Evolutionary conservation across 805 yeast genomes (phyloP), one percentile per base, ranked within the genome.

Genomic region (Saccharomycopsis babjevae): DNA sequence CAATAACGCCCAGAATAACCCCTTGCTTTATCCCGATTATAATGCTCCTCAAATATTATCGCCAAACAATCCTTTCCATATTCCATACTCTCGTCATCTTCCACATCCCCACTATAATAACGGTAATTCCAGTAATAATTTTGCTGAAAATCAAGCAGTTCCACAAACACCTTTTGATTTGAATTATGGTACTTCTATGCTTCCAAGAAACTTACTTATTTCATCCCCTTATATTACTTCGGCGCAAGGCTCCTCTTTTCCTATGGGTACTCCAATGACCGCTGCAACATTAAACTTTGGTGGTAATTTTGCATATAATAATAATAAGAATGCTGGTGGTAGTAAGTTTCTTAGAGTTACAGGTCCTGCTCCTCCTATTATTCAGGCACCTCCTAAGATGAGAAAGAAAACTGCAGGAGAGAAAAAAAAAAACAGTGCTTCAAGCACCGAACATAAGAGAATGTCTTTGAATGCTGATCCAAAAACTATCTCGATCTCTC

Each of bases 171-270:
- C 89, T 1, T 77, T 83, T 66, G 89, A 85, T 67, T 69, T 79
- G 61, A 72, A 79, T 3, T 84, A 83, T 66, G 84, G 86, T 8
- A 79, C 82, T 4, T 79, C 85, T 15, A 76, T 85, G 76, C 72
- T 85, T 20, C 91, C 91, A 1, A 74, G 85, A 18, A 86, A 84
- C 66, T 71, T 85, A 58, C 71, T 85, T 57, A 73, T 82, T 61
- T 77, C 82, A 3, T 83, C 89, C 2, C 89, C 89, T 0, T 84
- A 79, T 67, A 58, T 64, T 10, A 46, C 52, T 22, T 46, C 52
- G 5, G 52, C 52, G 2, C 52, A 46, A 46, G 63, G 63, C 13
- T 59, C 64, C 8, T 46, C 63, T 2, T 60, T 60, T 54, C 52
- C 52, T 25, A 22, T 46, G 52, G 50, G 46, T 34, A 58, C 63